phyloP scores from a whole-genome alignment of 1,284 basidiomycete species.

The Cerioporus squamosus region DNA sequence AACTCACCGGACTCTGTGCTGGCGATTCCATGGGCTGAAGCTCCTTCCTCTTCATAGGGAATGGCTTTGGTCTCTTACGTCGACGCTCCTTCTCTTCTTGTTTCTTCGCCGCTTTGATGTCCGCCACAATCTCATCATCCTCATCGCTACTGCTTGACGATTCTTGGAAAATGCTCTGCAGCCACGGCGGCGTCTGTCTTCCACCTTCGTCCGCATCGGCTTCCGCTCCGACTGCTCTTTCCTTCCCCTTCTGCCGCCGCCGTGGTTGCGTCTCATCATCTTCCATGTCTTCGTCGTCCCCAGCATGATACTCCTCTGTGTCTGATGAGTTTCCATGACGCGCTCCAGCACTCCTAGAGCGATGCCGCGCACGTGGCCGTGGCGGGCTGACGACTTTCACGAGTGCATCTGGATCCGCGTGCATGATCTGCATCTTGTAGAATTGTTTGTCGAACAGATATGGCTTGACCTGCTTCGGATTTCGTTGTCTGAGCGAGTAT shows the following conservation, averaged over 20 bases:
- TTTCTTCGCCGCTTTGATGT: conserved; percentile 3
- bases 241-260: conserved; percentile 14
- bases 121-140: conserved; percentile 4
- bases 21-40: conserved; percentile 2
- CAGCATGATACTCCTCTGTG: conserved; percentile 18
- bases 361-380: conserved; percentile 7
- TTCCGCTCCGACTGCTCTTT: not conserved
- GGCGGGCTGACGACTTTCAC: conserved; percentile 27
- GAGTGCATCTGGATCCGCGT: conserved; percentile 32
- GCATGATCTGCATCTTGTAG: conserved; percentile 30
- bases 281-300: conserved; percentile 10
- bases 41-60: conserved; percentile 15
- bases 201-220: not conserved
- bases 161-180: conserved; percentile 16
- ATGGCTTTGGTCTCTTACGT: conserved; percentile 9
- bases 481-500: conserved; percentile 31
- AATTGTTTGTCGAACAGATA: conserved; percentile 29
- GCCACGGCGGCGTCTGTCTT: not conserved
- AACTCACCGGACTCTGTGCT: not conserved
- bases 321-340: conserved; percentile 12
- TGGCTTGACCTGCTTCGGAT: conserved; percentile 28
- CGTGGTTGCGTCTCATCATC: conserved; percentile 14
- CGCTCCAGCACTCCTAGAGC: conserved; percentile 7
- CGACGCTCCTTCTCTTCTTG: conserved; percentile 17
- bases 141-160: conserved; percentile 22